Evolutionary conservation across 73 alveolate genomes (phyloP), one percentile per base, ranked within the genome.

Genomic region (Halteria grandinella): DNA sequence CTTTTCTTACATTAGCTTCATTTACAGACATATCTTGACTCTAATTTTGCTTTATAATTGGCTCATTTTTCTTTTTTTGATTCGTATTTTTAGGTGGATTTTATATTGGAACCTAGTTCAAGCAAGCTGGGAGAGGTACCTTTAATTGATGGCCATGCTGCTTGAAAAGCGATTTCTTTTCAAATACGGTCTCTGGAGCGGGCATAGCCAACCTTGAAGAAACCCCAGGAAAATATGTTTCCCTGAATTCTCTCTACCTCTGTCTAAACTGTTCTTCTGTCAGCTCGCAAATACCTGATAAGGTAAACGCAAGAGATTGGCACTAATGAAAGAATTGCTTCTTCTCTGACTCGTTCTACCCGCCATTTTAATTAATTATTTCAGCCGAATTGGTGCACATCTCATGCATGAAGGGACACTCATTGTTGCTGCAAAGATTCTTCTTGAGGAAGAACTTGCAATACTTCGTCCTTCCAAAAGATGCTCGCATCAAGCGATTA

Each of bases 381-480:
- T 52, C 79, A 23, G 40, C 32, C 2, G n/a, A n/a, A n/a, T 69
- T 48, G 28, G 51, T 69, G 52, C 79, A 47, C 10, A 49, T 1
- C 15, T 64, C 58, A 69, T 85, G 93, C 39, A 77, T 55, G 73
- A 55, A 85, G 2, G 69, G 74, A 55, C 93, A 85, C 6, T 93
- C 95, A 63, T 86, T 86, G 55, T 93, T 93, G 59, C 73, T 64
- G 60, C 98, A 93, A 34, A 45, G 87, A 15, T 87, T 62, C 41
- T 76, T 87, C 63, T 83, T 90, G 53, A 93, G 75, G 79, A 93
- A 93, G 79, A 90, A 87, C 39, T 87, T 59, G 60, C 98, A 93
- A 59, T 93, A 93, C 74, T 93, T 93, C 10, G 98, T 93, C 15
- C 97, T 87, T 0, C 98, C 98, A 69, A 78, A 93, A 50, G 93